A percentile compares a stretch with the other conserved stretches of the same genome.
Evolutionary conservation across 1,139 yeast species (phyloP).

Genomic region (Candida sp.): DNA sequence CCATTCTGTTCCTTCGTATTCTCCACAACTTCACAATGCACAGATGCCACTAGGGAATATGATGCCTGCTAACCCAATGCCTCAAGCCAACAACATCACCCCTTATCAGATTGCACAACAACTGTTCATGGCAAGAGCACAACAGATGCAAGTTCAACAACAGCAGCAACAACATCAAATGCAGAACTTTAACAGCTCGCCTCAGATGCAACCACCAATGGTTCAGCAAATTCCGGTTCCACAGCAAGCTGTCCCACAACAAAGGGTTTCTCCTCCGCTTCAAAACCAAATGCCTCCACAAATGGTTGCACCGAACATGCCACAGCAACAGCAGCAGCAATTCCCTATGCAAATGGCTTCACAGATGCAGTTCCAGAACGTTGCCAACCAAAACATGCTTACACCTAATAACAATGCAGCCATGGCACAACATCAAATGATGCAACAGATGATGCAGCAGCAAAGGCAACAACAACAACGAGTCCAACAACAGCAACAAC

Average conservation of each 20-base stretch:
- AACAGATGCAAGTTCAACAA: constrained; percentile 10
- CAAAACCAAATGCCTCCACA: constrained; percentile 10
- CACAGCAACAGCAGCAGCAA: constrained; percentile 8
- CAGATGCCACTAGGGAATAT: not conserved
- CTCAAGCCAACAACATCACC: not conserved
- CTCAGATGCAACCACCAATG: not conserved
- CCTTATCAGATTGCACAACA: constrained; percentile 10
- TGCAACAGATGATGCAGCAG: constrained; percentile 3
- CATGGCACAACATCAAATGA: constrained; percentile 4
- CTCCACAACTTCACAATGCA: not conserved
- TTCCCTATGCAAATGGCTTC: constrained; percentile 1
- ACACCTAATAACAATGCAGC: not conserved
- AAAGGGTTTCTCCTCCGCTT: constrained; percentile 6
- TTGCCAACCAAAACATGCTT: constrained; percentile 1
- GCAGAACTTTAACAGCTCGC: not conserved
- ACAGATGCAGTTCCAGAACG: constrained; percentile 1
- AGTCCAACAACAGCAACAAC: not conserved
- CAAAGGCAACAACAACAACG: not conserved
- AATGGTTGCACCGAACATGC: constrained; percentile 2
- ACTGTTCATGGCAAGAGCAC: constrained; percentile 8
- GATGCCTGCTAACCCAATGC: not conserved
- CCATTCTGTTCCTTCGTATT: not conserved
- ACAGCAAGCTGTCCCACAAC: constrained; percentile 3
- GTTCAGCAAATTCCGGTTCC: constrained; percentile 6
- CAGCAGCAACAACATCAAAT: constrained; percentile 3